A percentile compares a stretch with the other conserved stretches of the same genome.
phyloP scores from a whole-genome alignment of 257 asterid genomes.

The Fraxinus anomala region DNA sequence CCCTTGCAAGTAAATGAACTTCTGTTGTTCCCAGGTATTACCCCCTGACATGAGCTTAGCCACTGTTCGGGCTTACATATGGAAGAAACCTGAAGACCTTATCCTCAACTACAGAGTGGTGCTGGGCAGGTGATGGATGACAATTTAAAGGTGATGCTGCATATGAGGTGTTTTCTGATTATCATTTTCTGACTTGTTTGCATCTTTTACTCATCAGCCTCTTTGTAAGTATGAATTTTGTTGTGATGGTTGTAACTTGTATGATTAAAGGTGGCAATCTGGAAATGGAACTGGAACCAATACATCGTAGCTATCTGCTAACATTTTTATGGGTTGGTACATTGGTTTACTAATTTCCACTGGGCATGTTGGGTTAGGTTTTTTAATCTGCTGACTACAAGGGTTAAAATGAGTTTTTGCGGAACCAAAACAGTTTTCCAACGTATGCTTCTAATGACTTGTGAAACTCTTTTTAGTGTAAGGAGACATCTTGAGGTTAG shows the following conservation, averaged over 20 bases:
- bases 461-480: too few relatives aligned
- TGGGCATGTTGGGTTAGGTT: not conserved
- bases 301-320: not conserved
- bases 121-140: constrained; percentile 54
- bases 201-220: not conserved
- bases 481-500: not conserved
- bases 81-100: constrained; percentile 98
- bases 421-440: not conserved
- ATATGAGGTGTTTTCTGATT: constrained; percentile 5
- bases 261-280: not conserved
- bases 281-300: not conserved
- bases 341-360: not conserved
- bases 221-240: not conserved
- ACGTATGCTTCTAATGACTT: not conserved
- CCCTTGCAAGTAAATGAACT: not conserved
- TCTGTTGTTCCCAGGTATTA: constrained; percentile 61
- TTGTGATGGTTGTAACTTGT: not conserved
- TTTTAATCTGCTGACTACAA: not conserved
- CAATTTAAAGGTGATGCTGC: constrained; percentile 32
- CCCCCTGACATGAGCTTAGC: constrained; percentile 97
- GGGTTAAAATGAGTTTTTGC: not conserved
- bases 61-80: constrained; percentile 89
- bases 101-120: constrained; percentile 73
- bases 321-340: not conserved
- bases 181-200: not conserved